Evolutionary conservation across 305 asterid genomes (phyloP), one percentile per base, ranked within the genome.

Genomic region (Euphrasia arctica): DNA sequence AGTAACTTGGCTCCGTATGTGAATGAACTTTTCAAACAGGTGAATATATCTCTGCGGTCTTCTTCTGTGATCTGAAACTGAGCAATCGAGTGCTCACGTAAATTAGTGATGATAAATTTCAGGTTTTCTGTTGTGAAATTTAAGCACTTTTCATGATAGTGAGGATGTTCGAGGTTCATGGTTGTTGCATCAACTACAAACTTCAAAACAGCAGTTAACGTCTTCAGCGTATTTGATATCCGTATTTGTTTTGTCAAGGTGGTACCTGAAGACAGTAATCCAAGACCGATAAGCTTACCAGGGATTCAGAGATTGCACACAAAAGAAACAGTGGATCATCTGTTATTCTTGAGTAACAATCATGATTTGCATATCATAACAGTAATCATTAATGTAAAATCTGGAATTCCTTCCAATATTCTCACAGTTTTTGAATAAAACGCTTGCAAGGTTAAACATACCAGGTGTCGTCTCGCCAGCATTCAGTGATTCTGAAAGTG

Each of bases 1-100:
- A 93, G 77, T 67, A 84, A 72, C 87, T 93, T 90, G 76, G 97
- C 88, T 32, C 82, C 85, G 72, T 93, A 93, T 65, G 92, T 82
- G 74, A 90, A 70, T 51, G 92, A 84, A 66, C 95, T 83, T 80
- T 80, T 90, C 70, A 90, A 59, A 77, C 92, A 90, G 27, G 73
- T 61, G 67, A 72, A 75, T 13, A 74, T 75, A 45, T 82, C 89
- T 64, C 74, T 80, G 67, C 77, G 57, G 68, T 68, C 79, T 60
- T 88, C 86, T 74, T 79, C 95, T 1, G 32, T 62, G 74, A 81
- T 66, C 68, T 76, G 87, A 78, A 54, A 70, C 75, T 70, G 85
- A 76, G 80, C 67, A 28, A 32, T 42, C 48, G 72, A 73, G 50
- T 64, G 76, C 49, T 73, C 75, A 72, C 71, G 78, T 68, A 90